Evolutionary conservation across 148 eudicot species (phyloP).

Genomic region (Chenopodium suecicum): DNA sequence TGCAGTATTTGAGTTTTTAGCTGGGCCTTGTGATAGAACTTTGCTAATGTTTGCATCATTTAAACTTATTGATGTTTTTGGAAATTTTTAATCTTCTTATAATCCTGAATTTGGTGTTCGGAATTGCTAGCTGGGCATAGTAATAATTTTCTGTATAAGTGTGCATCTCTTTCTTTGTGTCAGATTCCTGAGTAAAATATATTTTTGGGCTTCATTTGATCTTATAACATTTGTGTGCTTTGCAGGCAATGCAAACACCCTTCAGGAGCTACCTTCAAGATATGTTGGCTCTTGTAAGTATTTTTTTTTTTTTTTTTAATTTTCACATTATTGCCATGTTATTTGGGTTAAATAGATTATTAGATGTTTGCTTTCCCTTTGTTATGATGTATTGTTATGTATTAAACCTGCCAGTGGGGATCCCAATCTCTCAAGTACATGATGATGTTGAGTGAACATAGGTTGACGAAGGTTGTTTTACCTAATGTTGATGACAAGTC

Average conservation of each 20-base stretch:
- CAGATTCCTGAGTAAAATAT: neutral
- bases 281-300: constrained; percentile 81
- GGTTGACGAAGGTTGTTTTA: neutral
- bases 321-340: neutral
- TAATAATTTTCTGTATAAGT: neutral
- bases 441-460: neutral
- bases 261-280: constrained; percentile 88
- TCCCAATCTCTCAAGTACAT: neutral
- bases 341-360: neutral
- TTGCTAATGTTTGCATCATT: neutral
- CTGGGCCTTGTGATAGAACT: neutral
- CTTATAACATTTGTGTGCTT: constrained; percentile 5
- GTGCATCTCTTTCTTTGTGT: neutral
- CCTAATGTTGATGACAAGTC: neutral
- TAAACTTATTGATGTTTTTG: neutral
- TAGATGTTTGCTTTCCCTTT: neutral
- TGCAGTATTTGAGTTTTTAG: neutral
- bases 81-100: neutral
- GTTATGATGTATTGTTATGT: neutral
- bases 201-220: neutral
- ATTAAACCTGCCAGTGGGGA: neutral
- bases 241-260: constrained; percentile 93
- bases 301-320: neutral
- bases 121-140: neutral
- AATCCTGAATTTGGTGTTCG: neutral